These are phyloP conservation scores for Coleophoma crateriformis DNA, from an alignment of 2,329 filamentous ascomycete genomes.

Conservation along the genomic window DNA sequence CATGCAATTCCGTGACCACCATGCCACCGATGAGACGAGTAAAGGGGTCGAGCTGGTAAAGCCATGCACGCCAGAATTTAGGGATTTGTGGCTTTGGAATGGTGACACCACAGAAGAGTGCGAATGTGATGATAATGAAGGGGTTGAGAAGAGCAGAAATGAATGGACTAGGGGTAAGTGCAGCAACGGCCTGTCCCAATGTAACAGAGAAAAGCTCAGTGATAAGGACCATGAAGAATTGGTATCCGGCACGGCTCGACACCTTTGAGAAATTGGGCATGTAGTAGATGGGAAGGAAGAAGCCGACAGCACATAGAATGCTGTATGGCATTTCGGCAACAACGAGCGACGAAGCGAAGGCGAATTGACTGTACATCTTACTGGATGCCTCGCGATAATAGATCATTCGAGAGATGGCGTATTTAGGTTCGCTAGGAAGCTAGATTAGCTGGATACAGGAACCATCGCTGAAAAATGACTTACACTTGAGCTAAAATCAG, in stretches of 20 bases:
- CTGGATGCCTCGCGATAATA: constrained; percentile 82
- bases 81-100: constrained; percentile 76
- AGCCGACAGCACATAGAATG: constrained; percentile 70
- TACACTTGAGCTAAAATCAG: constrained; percentile 66
- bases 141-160: constrained; percentile 78
- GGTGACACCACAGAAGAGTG: constrained; percentile 83
- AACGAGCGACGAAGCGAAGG: constrained; percentile 74
- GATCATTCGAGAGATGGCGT: constrained; percentile 71
- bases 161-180: constrained; percentile 72
- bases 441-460: constrained; percentile 35
- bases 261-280: constrained; percentile 67
- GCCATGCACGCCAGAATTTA: constrained; percentile 71
- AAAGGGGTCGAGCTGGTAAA: constrained; percentile 79
- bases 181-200: constrained; percentile 69
- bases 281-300: constrained; percentile 82
- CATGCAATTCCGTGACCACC: constrained; percentile 72
- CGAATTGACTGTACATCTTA: constrained; percentile 80
- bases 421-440: constrained; percentile 59
- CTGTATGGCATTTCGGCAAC: constrained; percentile 81
- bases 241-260: constrained; percentile 68
- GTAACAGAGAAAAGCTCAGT: constrained; percentile 83
- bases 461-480: not conserved
- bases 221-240: constrained; percentile 79
- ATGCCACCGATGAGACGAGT: constrained; percentile 77
- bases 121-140: constrained; percentile 76